Evolutionary conservation across 495 filamentous ascomycete genomes (phyloP).

Genomic region (Penicillium coprophilum): DNA sequence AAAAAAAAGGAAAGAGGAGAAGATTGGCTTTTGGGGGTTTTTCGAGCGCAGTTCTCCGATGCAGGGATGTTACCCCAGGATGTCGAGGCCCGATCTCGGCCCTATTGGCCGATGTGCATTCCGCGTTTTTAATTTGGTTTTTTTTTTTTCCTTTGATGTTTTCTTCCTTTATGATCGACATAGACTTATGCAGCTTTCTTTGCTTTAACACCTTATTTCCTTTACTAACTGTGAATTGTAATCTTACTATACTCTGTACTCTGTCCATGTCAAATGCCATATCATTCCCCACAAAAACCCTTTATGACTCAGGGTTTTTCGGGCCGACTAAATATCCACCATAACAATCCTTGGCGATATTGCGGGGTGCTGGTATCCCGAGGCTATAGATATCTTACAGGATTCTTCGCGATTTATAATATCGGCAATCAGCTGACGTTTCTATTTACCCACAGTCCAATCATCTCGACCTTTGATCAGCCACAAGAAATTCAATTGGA

Average conservation of each 20-base stretch:
- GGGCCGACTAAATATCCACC: too few relatives aligned
- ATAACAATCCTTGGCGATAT: too few relatives aligned
- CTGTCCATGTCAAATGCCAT: too few relatives aligned
- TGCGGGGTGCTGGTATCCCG: too few relatives aligned
- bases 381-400: too few relatives aligned
- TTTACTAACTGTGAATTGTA: too few relatives aligned
- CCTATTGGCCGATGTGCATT: constrained; percentile 3
- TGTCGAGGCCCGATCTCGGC: constrained; percentile 28
- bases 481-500: neutral
- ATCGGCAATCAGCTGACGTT: too few relatives aligned
- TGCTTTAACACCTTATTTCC: neutral
- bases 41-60: neutral
- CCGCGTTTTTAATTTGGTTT: neutral
- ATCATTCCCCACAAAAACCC: too few relatives aligned
- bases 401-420: too few relatives aligned
- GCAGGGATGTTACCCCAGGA: neutral
- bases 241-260: too few relatives aligned
- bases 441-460: too few relatives aligned
- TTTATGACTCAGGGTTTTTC: too few relatives aligned
- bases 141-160: neutral
- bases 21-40: constrained; percentile 3
- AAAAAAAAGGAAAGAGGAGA: neutral
- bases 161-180: neutral
- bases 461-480: neutral
- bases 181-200: neutral